Percentiles rank a stretch among this genome's conserved stretches.
Evolutionary conservation across 805 yeast genomes (phyloP).

Genomic region (Candida silvatica): DNA sequence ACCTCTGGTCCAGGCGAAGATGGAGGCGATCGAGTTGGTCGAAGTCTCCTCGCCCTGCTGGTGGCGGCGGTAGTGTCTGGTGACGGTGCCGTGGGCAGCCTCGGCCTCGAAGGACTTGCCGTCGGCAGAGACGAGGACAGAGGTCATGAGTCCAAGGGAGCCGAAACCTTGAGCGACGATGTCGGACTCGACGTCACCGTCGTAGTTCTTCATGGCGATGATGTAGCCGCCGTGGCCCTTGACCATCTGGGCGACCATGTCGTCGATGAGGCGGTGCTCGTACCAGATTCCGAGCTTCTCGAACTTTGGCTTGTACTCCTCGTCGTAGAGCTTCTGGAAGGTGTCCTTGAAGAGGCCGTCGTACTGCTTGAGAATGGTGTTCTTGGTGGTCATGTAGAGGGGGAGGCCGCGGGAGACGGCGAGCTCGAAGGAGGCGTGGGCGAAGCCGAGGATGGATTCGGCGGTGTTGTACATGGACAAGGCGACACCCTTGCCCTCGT

Average conservation of each 20-base stretch:
- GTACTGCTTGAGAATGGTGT: constrained; percentile 87
- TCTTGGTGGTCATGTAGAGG: constrained; percentile 83
- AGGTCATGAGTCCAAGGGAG: constrained; percentile 93
- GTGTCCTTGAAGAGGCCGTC: constrained; percentile 95
- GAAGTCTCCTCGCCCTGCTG: constrained; percentile 97
- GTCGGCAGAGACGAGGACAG: constrained; percentile 94
- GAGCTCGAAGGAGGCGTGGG: constrained; percentile 84
- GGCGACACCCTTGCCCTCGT: constrained; percentile 70
- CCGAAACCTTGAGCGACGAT: constrained; percentile 98
- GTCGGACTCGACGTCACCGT: constrained; percentile 96
- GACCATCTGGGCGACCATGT: constrained; percentile 98
- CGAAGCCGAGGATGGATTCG: constrained; percentile 83
- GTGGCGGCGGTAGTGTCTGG: constrained; percentile 93
- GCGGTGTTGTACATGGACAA: constrained; percentile 95
- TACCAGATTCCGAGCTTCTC: constrained; percentile 85
- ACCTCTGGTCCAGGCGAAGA: constrained; percentile 96
- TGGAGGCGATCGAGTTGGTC: constrained; percentile 94
- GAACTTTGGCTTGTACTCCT: constrained; percentile 59
- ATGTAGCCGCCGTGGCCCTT: constrained; percentile 93
- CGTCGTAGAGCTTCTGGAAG: constrained; percentile 72
- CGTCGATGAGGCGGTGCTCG: constrained; percentile 94
- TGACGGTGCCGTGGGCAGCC: constrained; percentile 99
- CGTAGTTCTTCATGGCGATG: constrained; percentile 95
- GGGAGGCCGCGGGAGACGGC: constrained; percentile 76
- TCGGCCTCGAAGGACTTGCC: constrained; percentile 93